Evolutionary conservation across 2,329 filamentous ascomycete species (phyloP).

Genomic region (Alternaria sp.): DNA sequence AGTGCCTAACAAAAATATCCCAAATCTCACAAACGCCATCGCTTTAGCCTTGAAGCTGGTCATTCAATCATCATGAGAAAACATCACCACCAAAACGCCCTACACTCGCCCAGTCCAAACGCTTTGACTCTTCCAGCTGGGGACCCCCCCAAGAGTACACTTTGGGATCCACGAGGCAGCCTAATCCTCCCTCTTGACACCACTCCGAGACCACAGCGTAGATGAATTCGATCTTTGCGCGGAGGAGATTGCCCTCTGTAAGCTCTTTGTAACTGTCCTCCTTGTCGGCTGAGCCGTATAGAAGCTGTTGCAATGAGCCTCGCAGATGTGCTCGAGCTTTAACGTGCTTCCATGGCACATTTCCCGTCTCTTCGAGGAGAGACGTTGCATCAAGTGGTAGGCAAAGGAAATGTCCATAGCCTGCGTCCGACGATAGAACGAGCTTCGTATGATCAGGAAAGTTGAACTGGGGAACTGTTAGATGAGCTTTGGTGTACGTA

Average conservation of each 20-base stretch:
- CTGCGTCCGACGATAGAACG: slow-evolving; percentile 76
- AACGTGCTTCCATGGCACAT: slow-evolving; percentile 69
- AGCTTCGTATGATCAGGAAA: slow-evolving; percentile 90
- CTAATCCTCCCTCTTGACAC: slow-evolving; percentile 73
- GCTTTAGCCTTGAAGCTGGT: slow-evolving; percentile 28
- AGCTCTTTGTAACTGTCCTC: slow-evolving; percentile 63
- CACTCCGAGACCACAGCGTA: slow-evolving; percentile 73
- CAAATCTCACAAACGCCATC: slow-evolving; percentile 41
- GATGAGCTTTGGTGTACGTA: background rate
- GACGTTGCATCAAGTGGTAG: slow-evolving; percentile 75
- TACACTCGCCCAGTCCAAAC: slow-evolving; percentile 59
- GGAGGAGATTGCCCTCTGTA: slow-evolving; percentile 74
- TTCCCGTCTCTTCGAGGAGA: slow-evolving; percentile 69
- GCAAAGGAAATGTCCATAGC: slow-evolving; percentile 79
- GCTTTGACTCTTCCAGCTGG: slow-evolving; percentile 54
- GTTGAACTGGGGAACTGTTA: slow-evolving; percentile 70
- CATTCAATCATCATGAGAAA: slow-evolving; percentile 37
- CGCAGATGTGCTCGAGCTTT: slow-evolving; percentile 75
- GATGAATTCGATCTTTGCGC: slow-evolving; percentile 78
- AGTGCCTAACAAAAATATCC: slow-evolving; percentile 36
- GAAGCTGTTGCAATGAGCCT: slow-evolving; percentile 75
- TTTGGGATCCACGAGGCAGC: slow-evolving; percentile 54
- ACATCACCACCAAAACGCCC: slow-evolving; percentile 58
- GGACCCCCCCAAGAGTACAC: slow-evolving; percentile 55
- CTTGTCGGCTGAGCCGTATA: slow-evolving; percentile 65